Evolutionary conservation across 257 asterid genomes (phyloP).

Genomic region (Anisodus tanguticus): DNA sequence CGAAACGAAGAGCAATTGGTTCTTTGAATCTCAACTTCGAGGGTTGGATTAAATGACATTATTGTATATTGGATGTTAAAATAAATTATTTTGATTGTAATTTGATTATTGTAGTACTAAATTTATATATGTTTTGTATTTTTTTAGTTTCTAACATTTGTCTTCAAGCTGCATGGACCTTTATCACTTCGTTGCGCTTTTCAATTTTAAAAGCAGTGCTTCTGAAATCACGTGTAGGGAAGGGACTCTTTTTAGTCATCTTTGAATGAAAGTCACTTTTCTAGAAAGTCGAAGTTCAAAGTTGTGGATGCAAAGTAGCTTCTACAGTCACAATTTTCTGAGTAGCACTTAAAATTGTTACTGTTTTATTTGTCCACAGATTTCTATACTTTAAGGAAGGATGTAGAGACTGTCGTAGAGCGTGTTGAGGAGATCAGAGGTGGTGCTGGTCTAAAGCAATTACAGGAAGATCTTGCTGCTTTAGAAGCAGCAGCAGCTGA

Average conservation of each 20-base stretch:
- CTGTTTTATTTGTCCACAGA: conserved; percentile 52
- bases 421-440: conserved; percentile 86
- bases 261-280: conserved; percentile 27
- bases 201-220: conserved; percentile 19
- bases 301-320: conserved; percentile 20
- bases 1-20: not conserved
- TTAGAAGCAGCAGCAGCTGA: conserved; percentile 86
- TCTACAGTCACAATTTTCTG: conserved; percentile 22
- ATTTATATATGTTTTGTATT: not conserved
- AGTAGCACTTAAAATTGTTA: not conserved
- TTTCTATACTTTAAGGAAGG: conserved; percentile 83
- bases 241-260: conserved; percentile 18
- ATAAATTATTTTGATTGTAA: not conserved
- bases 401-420: conserved; percentile 63
- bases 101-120: not conserved
- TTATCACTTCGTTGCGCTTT: not conserved
- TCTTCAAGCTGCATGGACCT: conserved; percentile 10
- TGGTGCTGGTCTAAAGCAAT: conserved; percentile 75
- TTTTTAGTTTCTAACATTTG: not conserved
- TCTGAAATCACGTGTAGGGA: not conserved
- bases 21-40: conserved; percentile 17
- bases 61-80: conserved; percentile 1
- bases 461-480: conserved; percentile 63
- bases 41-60: conserved; percentile 4
- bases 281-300: not conserved